Base-by-base conservation (phyloP, 345 rosid genomes). In the Rhizophora apiculata region DNA sequence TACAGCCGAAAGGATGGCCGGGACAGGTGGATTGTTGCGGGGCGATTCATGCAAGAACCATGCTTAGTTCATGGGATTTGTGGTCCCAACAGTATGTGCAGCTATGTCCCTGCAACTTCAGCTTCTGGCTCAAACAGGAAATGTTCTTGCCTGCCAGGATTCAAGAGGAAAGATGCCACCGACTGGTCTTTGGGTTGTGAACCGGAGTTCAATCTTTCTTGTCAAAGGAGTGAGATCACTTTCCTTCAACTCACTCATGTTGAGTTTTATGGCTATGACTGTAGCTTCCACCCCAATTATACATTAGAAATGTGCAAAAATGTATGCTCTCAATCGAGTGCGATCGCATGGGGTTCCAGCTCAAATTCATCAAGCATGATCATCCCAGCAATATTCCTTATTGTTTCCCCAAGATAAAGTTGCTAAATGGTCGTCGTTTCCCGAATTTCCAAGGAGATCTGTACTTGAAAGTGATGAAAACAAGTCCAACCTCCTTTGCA, bases 141-240 rank as follows among this genome's bases (percentile, higher is more conserved):
- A 29, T 83, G 86, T 52, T 64, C 77, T 13, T 80, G 84, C 54
- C 72, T 69, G 11, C 71, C 72, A 18, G 82, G 84, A 30, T 78
- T 46, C 74, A 76, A 65, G 56, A 37, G 62, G 29, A 76, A 68
- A 54, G 51, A 76, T 53, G 32, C 8, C 1, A 10, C 49, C 0
- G 81, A 73, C 13, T 78, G 79, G 81, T 67, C 78, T 8, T 19
- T 39, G 4, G 86, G 84, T 2, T 82, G 82, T 20, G 76, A 69
- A 36, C 74, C 71, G 1, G 65, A 67, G 53, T 79, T 65, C 37
- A 8, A 63, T 6, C 8, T 57, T 57, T 54, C 74, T 51, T 76
- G 80, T 51, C 22, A 29, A 5, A 4, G 34, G 11, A 64, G 29
- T 0, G 69, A 77, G n/a, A 32, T 43, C 2, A 53, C 21, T 30